Base-by-base conservation (phyloP, 2,329 filamentous ascomycete genomes). In the Exutisphaerella laricina region DNA sequence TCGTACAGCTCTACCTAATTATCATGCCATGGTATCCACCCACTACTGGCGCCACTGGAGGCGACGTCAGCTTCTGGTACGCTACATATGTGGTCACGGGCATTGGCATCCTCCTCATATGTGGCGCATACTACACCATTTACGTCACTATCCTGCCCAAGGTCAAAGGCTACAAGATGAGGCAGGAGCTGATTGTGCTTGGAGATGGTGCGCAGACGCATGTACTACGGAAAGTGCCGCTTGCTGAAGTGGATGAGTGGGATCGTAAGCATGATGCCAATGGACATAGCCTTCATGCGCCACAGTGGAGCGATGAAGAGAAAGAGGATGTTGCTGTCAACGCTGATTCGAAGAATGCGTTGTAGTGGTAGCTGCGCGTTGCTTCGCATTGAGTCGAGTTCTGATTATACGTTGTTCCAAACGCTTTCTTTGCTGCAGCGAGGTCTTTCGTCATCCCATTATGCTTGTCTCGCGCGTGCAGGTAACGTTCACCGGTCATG, bases 21-120 rank as follows among this genome's bases (percentile, higher is more conserved):
- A 70, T 80, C 12, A 84, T 84, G 71, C 82, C 83, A 0, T 87
- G 82, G 83, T 82, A 79, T 51, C 83, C 82, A 2, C 84, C 83
- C 0, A 67, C 70, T 1, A 72, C 68, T 0, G 82, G 82, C 0
- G 66, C 67, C 0, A 72, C 74, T 23, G 77, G 74, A 0, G 82
- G 81, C 0, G 77, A 82, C 43, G 82, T 85, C 1, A 82, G 75
- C 40, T 87, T 88, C 62, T 87, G 79, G 77, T 88, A 86, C 50
- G 82, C 72, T 1, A 85, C 81, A 0, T 85, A 86, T 53, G 73
- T 75, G 14, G 75, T 79, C 0, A 74, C 78, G 0, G 81, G 82
- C 0, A 72, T 86, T 44, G 79, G 61, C 16, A 73, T 84, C 76
- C 80, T 67, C 69, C 77, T 75, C n/a, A 39, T 71, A 0, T 83